Evolutionary conservation across 2,329 filamentous ascomycete genomes (phyloP).

Genomic region (Chrysoporthe deuterocubensis): DNA sequence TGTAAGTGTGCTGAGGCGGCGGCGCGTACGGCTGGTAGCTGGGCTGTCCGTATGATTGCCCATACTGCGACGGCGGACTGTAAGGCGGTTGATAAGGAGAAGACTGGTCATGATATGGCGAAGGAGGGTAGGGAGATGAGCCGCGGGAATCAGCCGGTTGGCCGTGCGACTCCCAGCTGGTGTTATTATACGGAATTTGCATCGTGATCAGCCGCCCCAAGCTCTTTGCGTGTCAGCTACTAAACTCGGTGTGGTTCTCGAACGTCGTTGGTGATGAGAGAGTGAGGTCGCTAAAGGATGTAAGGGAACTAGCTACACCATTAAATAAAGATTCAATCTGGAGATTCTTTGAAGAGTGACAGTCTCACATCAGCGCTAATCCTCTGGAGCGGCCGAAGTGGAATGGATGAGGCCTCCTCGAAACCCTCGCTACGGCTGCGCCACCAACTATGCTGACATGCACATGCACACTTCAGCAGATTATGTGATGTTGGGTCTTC

Average conservation of each 20-base stretch:
- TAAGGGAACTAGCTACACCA: background rate
- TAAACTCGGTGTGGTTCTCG: background rate
- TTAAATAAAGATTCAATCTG: background rate
- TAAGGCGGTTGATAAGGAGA: background rate
- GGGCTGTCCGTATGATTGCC: conserved; percentile 17
- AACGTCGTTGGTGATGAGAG: background rate
- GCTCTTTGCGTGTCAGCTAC: background rate
- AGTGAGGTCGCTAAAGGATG: no score
- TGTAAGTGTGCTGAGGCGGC: conserved; percentile 12
- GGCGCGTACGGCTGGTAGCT: conserved; percentile 12
- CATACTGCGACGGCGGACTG: conserved; percentile 12
- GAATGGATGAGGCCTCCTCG: background rate
- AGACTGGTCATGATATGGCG: conserved; percentile 16
- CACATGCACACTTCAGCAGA: background rate
- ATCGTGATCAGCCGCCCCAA: background rate
- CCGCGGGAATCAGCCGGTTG: background rate
- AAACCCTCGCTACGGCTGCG: conserved; percentile 1
- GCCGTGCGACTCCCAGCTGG: conserved; percentile 11
- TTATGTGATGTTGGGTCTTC: background rate
- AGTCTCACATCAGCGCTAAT: background rate
- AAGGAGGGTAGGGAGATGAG: conserved; percentile 18
- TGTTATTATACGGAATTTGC: conserved; percentile 19
- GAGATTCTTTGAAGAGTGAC: background rate
- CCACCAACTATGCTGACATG: background rate
- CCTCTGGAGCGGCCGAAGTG: background rate